phyloP scores from a whole-genome alignment of 1,284 basidiomycete species.

The Ceratobasidium theobromae region DNA sequence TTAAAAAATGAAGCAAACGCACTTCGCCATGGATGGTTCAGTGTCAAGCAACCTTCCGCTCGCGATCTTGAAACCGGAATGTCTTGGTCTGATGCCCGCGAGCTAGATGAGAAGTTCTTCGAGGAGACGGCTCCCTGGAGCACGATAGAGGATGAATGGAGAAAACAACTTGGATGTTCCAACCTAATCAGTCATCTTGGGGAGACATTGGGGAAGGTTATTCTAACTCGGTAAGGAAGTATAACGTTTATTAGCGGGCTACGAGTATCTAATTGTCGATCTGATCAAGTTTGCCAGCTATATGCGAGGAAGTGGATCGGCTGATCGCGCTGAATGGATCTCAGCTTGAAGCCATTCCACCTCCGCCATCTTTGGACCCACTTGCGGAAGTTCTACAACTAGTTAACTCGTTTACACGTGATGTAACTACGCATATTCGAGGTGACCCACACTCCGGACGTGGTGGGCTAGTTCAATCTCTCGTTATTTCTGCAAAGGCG shows the following conservation, averaged over 20 bases:
- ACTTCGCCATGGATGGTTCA: slow-evolving; percentile 67
- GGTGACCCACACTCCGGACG: slow-evolving; percentile 20
- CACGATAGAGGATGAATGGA: slow-evolving; percentile 15
- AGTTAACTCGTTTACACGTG: slow-evolving; percentile 14
- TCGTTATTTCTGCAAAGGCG: slow-evolving; percentile 15
- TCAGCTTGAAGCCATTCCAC: neutral
- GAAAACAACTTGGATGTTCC: slow-evolving; percentile 5
- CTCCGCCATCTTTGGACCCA: slow-evolving; percentile 11
- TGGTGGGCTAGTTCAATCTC: slow-evolving; percentile 1
- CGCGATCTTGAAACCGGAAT: slow-evolving; percentile 56
- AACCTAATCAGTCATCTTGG: slow-evolving; percentile 19
- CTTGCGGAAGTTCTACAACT: slow-evolving; percentile 25
- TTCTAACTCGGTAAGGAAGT: slow-evolving; percentile 2
- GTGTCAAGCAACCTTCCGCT: slow-evolving; percentile 67
- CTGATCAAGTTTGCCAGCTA: slow-evolving; percentile 5
- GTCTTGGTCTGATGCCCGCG: slow-evolving; percentile 60
- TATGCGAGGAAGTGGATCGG: slow-evolving; percentile 28
- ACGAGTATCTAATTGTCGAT: neutral
- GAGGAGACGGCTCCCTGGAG: slow-evolving; percentile 56
- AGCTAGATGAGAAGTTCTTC: slow-evolving; percentile 69
- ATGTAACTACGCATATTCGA: slow-evolving; percentile 7
- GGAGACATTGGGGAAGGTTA: slow-evolving; percentile 26
- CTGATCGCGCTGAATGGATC: slow-evolving; percentile 11
- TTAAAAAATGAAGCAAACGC: slow-evolving; percentile 58
- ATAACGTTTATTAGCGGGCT: neutral